phyloP scores from a whole-genome alignment of 108 stramenopile genomes.

The Nannochloropsis oceanica region DNA sequence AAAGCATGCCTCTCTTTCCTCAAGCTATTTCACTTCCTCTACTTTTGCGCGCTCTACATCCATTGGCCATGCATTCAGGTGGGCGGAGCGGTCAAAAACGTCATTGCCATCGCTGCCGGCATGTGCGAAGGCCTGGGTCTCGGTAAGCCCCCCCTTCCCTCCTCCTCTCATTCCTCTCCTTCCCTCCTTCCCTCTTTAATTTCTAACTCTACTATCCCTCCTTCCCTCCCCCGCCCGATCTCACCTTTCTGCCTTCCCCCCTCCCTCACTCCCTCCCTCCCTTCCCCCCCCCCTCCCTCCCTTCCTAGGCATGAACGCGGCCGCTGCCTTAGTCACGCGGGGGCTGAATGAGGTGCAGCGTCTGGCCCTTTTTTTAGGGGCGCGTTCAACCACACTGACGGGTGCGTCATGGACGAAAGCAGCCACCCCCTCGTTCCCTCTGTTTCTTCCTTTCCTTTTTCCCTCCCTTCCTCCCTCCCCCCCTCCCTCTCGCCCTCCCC shows the following conservation, averaged over 20 bases:
- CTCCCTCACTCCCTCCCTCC: not conserved
- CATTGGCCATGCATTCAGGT: not conserved
- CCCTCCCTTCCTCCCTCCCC: not conserved
- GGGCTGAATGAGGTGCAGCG: no score
- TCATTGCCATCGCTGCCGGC: conserved; percentile 86
- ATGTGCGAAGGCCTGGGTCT: conserved; percentile 88
- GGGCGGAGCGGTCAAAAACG: conserved; percentile 85
- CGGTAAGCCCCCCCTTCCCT: no score
- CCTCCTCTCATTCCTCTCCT: not conserved
- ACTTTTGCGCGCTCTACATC: not conserved
- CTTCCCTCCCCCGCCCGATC: not conserved
- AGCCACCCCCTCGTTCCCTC: no score
- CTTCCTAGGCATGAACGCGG: no score
- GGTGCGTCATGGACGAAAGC: no score
- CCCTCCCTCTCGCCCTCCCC: not conserved
- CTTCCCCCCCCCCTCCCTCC: not conserved
- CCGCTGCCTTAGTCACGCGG: no score
- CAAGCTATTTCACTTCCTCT: not conserved
- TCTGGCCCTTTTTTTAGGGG: no score
- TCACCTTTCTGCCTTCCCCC: not conserved
- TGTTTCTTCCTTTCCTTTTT: not conserved
- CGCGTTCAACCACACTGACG: no score
- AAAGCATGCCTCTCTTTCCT: no score
- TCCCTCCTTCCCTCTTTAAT: not conserved
- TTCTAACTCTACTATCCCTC: not conserved